phyloP scores from a whole-genome alignment of 306 rosid genomes.

The Rosa lucieae region DNA sequence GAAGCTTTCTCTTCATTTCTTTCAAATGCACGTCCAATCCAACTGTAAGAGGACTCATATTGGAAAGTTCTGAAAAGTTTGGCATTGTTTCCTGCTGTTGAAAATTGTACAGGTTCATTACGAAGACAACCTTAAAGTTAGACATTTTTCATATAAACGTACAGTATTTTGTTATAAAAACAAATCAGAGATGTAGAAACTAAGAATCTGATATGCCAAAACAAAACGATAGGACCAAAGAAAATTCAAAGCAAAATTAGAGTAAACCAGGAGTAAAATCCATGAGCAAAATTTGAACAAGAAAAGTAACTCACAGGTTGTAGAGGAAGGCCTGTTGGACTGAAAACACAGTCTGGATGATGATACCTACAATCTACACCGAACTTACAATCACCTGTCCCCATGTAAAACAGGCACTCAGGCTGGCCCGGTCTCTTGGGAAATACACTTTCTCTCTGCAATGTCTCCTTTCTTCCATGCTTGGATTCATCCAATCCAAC shows the following conservation, averaged over 20 bases:
- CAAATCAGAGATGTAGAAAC: too few species aligned
- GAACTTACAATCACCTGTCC: conserved; percentile 93
- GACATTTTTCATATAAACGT: too few species aligned
- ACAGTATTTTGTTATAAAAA: not conserved
- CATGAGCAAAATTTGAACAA: too few species aligned
- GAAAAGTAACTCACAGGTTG: conserved; percentile 71
- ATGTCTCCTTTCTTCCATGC: conserved; percentile 11
- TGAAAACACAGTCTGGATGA: conserved; percentile 92
- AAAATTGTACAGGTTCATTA: not conserved
- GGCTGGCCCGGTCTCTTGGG: conserved; percentile 98
- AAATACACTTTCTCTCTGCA: conserved; percentile 42
- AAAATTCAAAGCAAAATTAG: too few species aligned
- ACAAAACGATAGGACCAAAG: too few species aligned
- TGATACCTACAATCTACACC: conserved; percentile 94
- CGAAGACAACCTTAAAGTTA: not conserved
- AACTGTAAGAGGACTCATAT: not conserved
- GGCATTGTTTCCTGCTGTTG: not conserved
- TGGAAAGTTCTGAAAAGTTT: not conserved
- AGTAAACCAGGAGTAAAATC: too few species aligned
- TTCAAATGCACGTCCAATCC: not conserved
- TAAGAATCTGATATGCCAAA: too few species aligned
- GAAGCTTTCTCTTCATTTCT: not conserved
- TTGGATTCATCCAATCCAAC: too few species aligned
- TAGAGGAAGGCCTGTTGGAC: conserved; percentile 87
- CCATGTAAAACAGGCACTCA: conserved; percentile 95